Evolutionary conservation across 2,329 filamentous ascomycete species (phyloP).

Genomic region (Nothophoma quercina): DNA sequence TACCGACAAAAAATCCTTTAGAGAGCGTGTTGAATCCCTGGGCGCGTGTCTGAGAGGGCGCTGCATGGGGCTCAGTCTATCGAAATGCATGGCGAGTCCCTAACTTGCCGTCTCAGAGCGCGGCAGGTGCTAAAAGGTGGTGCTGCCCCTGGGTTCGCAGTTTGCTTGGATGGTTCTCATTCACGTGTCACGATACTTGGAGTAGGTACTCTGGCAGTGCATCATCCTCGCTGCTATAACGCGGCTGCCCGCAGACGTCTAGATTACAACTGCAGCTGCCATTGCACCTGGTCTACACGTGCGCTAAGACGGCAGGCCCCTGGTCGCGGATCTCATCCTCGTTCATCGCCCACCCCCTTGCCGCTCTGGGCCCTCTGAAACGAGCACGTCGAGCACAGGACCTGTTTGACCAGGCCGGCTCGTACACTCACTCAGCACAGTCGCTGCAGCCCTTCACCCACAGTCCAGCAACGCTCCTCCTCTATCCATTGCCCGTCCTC

Average conservation of each 20-base stretch:
- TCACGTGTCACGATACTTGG: background rate
- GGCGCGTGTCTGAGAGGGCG: constrained; percentile 21
- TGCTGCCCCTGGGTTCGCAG: background rate
- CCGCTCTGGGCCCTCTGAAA: constrained; percentile 35
- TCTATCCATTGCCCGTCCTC: too few relatives aligned
- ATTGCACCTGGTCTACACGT: constrained; percentile 8
- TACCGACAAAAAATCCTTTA: background rate
- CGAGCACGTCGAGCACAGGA: constrained; percentile 26
- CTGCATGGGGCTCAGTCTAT: constrained; percentile 27
- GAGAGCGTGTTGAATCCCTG: constrained; percentile 8
- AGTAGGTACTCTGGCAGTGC: too few relatives aligned
- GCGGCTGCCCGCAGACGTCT: background rate
- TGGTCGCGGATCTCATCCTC: constrained; percentile 26
- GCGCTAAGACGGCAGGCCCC: constrained; percentile 18
- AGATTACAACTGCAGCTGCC: background rate
- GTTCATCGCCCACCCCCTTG: constrained; percentile 31
- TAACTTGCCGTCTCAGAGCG: constrained; percentile 26
- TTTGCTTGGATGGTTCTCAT: background rate
- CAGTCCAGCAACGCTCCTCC: constrained; percentile 1
- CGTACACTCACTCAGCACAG: too few relatives aligned
- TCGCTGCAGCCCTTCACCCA: constrained; percentile 14
- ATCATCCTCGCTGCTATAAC: background rate
- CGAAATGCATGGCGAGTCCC: constrained; percentile 22
- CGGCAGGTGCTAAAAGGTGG: constrained; percentile 20
- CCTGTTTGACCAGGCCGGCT: constrained; percentile 13